Percentiles rank a stretch among this genome's conserved stretches.
Evolutionary conservation across 352 stramenopile species (phyloP).

Genomic region (Phytophthora litchii): DNA sequence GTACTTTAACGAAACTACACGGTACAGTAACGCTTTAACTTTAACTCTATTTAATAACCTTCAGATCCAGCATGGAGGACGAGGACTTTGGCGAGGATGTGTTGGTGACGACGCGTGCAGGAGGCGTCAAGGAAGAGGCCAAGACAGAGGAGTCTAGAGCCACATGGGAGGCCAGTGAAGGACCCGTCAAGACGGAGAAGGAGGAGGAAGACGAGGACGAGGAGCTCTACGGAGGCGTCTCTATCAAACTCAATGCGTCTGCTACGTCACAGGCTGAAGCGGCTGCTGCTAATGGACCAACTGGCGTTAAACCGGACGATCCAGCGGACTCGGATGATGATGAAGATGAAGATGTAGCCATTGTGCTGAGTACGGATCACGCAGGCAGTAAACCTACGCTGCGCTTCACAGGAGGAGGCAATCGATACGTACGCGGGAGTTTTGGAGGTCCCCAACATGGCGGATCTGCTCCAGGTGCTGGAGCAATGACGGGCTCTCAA

Average conservation of each 20-base stretch:
- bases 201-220: conserved; percentile 75
- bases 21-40: no score
- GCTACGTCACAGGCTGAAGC: conserved; percentile 33
- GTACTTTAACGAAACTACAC: neutral
- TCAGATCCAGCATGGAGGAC: conserved; percentile 58
- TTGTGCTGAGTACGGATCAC: conserved; percentile 72
- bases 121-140: conserved; percentile 30
- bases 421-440: conserved; percentile 76
- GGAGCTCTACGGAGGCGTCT: conserved; percentile 80
- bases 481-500: conserved; percentile 10
- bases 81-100: conserved; percentile 85
- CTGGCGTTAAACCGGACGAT: conserved; percentile 11
- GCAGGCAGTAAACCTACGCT: conserved; percentile 73
- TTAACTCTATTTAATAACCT: no score
- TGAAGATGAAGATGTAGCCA: conserved; percentile 85
- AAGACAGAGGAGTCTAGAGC: conserved; percentile 35
- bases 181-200: conserved; percentile 18
- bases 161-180: conserved; percentile 29
- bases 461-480: conserved; percentile 8
- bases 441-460: conserved; percentile 51
- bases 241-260: conserved; percentile 66
- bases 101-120: conserved; percentile 47
- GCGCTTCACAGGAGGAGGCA: conserved; percentile 76
- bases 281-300: conserved; percentile 1
- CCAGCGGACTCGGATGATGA: conserved; percentile 74